Percentiles rank a stretch among this genome's conserved stretches.
Conservation (phyloP, 257 asterid species). For the Solanum pennellii region DNA sequence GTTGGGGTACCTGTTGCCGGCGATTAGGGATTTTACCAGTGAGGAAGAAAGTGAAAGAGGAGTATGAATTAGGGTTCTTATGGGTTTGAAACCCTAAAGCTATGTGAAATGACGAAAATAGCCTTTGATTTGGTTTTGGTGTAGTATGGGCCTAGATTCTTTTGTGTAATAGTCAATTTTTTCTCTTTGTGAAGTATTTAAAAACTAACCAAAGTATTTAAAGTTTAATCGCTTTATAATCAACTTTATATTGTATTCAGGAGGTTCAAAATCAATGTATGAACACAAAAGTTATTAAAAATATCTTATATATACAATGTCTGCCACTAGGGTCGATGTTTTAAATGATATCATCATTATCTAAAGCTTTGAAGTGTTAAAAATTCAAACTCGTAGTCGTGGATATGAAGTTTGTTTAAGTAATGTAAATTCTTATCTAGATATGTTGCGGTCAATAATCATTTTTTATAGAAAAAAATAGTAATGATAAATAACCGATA, state of each 20-base stretch:
- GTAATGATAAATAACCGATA: background rate
- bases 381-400: too few relatives aligned
- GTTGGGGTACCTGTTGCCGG: background rate
- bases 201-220: background rate
- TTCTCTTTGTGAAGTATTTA: background rate
- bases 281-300: background rate
- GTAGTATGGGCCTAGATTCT: background rate
- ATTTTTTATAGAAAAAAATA: background rate
- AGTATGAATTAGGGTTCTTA: background rate
- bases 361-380: background rate
- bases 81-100: background rate
- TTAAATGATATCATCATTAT: too few relatives aligned
- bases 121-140: background rate
- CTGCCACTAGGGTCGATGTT: too few relatives aligned
- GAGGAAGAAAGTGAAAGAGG: background rate
- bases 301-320: background rate
- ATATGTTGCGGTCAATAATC: background rate
- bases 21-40: background rate
- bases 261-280: background rate
- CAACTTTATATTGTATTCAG: background rate
- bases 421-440: background rate
- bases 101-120: background rate
- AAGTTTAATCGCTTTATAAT: background rate
- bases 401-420: too few relatives aligned
- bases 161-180: background rate